These are phyloP conservation scores for Exophiala mesophila DNA, from an alignment of 2,329 filamentous ascomycete species.

Conservation along the genomic window DNA sequence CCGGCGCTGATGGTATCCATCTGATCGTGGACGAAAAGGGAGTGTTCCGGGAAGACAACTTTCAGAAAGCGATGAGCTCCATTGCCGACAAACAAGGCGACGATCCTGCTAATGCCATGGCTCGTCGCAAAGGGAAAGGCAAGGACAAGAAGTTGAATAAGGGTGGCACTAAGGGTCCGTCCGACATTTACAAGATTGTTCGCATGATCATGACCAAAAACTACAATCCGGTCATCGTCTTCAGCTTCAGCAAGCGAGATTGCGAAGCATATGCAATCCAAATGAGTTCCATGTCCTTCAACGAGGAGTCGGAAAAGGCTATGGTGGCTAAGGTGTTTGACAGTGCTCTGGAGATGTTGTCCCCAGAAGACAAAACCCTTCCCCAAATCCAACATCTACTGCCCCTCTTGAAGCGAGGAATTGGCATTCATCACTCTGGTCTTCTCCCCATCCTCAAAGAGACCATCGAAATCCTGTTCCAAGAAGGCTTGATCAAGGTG, in stretches of 20 bases:
- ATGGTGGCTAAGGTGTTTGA: slow-evolving; percentile 93
- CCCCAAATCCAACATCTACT: slow-evolving; percentile 89
- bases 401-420: slow-evolving; percentile 81
- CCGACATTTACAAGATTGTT: slow-evolving; percentile 95
- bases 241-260: slow-evolving; percentile 98
- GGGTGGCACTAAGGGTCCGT: slow-evolving; percentile 66
- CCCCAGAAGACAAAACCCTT: slow-evolving; percentile 81
- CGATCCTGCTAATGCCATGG: slow-evolving; percentile 72
- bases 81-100: slow-evolving; percentile 84
- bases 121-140: slow-evolving; percentile 77
- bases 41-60: slow-evolving; percentile 93
- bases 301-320: slow-evolving; percentile 89
- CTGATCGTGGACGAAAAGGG: slow-evolving; percentile 96
- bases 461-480: slow-evolving; percentile 97
- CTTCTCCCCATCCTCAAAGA: slow-evolving; percentile 94
- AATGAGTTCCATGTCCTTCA: slow-evolving; percentile 85
- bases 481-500: slow-evolving; percentile 96
- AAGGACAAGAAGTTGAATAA: slow-evolving; percentile 92
- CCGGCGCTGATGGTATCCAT: slow-evolving; percentile 86
- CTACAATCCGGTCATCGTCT: slow-evolving; percentile 97
- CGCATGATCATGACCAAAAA: slow-evolving; percentile 98
- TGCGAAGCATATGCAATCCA: slow-evolving; percentile 86
- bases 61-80: slow-evolving; percentile 88
- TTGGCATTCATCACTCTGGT: slow-evolving; percentile 95
- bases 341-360: slow-evolving; percentile 86